Evolutionary conservation across 306 rosid genomes (phyloP).

Genomic region (Lathyrus oleraceus): DNA sequence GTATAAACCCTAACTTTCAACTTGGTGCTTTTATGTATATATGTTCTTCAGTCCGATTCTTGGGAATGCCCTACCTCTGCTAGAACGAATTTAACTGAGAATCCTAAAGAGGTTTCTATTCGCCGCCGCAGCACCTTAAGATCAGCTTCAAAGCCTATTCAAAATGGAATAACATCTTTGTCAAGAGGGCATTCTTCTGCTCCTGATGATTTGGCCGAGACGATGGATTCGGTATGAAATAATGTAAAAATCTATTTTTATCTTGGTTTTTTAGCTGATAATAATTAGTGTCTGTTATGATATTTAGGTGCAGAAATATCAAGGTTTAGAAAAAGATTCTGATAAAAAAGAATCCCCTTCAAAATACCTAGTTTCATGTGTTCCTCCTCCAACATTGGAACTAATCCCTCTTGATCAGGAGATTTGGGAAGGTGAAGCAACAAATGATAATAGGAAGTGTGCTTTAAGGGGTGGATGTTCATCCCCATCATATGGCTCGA

Average conservation of each 20-base stretch:
- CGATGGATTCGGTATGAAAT: too few relatives aligned
- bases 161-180: background rate
- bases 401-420: too few relatives aligned
- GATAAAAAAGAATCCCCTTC: too few relatives aligned
- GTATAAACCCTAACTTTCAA: constrained; percentile 3
- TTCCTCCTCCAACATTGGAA: too few relatives aligned
- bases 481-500: background rate
- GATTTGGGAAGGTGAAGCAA: too few relatives aligned
- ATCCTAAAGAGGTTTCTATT: background rate
- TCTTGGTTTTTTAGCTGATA: too few relatives aligned
- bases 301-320: background rate
- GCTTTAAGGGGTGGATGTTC: background rate
- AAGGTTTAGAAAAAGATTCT: too few relatives aligned
- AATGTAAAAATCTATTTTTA: too few relatives aligned
- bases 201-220: background rate
- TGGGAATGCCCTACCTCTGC: too few relatives aligned
- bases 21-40: constrained; percentile 6
- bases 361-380: too few relatives aligned
- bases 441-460: too few relatives aligned
- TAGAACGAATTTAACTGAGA: background rate
- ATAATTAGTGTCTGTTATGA: too few relatives aligned
- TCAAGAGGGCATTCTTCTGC: background rate
- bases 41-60: background rate
- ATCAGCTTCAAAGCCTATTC: constrained; percentile 1
- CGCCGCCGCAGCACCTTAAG: constrained; percentile 22